A percentile compares a stretch with the other conserved stretches of the same genome.
Evolutionary conservation across 805 yeast species (phyloP).

Genomic region (Citeromyces nyonsensis): DNA sequence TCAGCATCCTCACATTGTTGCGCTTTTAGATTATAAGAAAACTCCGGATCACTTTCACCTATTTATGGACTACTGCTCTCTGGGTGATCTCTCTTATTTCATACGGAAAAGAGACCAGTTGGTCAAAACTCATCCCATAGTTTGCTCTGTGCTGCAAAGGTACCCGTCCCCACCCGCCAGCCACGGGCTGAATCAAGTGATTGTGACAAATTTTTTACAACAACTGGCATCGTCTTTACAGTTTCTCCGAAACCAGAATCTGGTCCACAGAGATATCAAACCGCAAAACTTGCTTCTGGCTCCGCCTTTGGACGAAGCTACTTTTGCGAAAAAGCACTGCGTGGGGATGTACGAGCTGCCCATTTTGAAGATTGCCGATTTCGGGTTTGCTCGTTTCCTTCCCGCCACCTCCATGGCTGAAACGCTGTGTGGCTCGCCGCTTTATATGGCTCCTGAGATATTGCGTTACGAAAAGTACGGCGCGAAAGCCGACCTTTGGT

Average conservation of each 20-base stretch:
- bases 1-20: conserved; percentile 88
- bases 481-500: conserved; percentile 96
- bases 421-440: conserved; percentile 92
- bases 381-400: conserved; percentile 90
- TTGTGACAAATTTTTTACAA: conserved; percentile 73
- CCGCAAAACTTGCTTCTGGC: conserved; percentile 77
- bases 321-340: conserved; percentile 40
- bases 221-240: conserved; percentile 76
- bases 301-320: conserved; percentile 62
- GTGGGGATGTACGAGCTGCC: conserved; percentile 85
- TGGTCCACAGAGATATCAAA: conserved; percentile 88
- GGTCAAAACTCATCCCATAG: conserved; percentile 59
- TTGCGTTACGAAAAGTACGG: conserved; percentile 87
- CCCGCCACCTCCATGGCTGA: conserved; percentile 94
- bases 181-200: conserved; percentile 64
- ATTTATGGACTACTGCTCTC: conserved; percentile 91
- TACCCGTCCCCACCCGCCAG: conserved; percentile 71
- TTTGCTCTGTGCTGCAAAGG: conserved; percentile 58
- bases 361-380: conserved; percentile 85
- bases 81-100: conserved; percentile 86
- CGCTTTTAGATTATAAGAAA: conserved; percentile 68
- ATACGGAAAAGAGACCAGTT: conserved; percentile 66
- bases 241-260: conserved; percentile 67
- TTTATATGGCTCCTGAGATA: conserved; percentile 98
- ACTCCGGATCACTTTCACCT: conserved; percentile 67